These are phyloP conservation scores for Tylopilus orsonianus DNA, from an alignment of 1,284 basidiomycete species.

Conservation along the genomic window DNA sequence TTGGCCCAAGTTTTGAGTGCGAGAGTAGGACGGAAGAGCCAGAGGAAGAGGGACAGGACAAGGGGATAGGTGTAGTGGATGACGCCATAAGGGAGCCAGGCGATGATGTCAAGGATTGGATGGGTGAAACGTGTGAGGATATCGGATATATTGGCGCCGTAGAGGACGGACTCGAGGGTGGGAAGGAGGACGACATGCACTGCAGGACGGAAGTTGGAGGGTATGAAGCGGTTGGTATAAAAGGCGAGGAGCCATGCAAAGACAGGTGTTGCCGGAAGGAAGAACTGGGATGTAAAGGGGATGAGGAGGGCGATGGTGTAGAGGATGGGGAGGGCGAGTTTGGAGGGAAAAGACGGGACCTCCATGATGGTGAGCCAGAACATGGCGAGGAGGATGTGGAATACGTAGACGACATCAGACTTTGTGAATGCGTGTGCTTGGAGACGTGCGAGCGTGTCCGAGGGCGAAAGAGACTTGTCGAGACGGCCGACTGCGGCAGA, in stretches of 20 bases:
- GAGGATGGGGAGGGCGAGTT: constrained; percentile 77
- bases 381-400: constrained; percentile 63
- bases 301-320: constrained; percentile 73
- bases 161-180: constrained; percentile 91
- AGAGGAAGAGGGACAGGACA: constrained; percentile 74
- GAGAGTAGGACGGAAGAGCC: constrained; percentile 78
- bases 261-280: constrained; percentile 86
- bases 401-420: constrained; percentile 61
- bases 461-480: constrained; percentile 75
- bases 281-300: constrained; percentile 91
- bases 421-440: constrained; percentile 59
- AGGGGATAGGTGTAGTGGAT: constrained; percentile 87
- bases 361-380: constrained; percentile 84
- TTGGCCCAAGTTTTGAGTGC: constrained; percentile 85
- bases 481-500: constrained; percentile 62
- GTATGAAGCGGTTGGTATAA: constrained; percentile 87
- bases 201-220: constrained; percentile 68
- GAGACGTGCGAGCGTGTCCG: constrained; percentile 65
- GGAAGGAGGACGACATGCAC: constrained; percentile 94
- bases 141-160: constrained; percentile 96
- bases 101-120: constrained; percentile 87
- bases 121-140: constrained; percentile 94
- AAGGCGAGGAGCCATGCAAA: constrained; percentile 85
- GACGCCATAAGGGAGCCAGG: constrained; percentile 96
- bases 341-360: constrained; percentile 68